Percentiles rank a stretch among this genome's conserved stretches.
phyloP scores from a whole-genome alignment of 2,329 filamentous ascomycete genomes.

The Eutypella sp. region DNA sequence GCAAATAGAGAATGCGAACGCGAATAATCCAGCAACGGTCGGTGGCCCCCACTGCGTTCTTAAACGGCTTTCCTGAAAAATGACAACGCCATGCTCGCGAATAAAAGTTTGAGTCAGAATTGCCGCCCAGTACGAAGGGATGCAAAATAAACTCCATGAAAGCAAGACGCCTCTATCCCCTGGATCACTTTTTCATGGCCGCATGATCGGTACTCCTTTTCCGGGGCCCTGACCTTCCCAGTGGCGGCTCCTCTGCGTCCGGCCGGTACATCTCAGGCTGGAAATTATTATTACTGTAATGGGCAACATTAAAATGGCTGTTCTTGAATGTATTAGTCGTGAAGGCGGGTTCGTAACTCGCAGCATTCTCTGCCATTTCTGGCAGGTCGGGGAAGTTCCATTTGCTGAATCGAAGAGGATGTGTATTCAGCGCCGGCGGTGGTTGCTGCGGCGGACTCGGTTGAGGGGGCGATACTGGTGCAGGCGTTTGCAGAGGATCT shows the following conservation, averaged over 20 bases:
- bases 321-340: slow-evolving; percentile 60
- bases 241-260: slow-evolving; percentile 31
- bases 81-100: slow-evolving; percentile 15
- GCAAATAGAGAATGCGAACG: no score
- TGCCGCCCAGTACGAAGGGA: slow-evolving; percentile 17
- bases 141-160: slow-evolving; percentile 13
- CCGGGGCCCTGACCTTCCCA: slow-evolving; percentile 18
- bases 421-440: slow-evolving; percentile 24
- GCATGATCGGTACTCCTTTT: slow-evolving; percentile 27
- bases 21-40: no score
- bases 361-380: slow-evolving; percentile 30
- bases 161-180: slow-evolving; percentile 21
- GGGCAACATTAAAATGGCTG: slow-evolving; percentile 61
- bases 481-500: slow-evolving; percentile 19
- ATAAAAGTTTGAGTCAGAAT: not conserved
- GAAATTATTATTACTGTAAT: slow-evolving; percentile 61
- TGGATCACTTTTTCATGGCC: slow-evolving; percentile 26
- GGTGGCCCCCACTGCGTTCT: no score
- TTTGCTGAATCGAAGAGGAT: slow-evolving; percentile 49
- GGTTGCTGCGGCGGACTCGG: slow-evolving; percentile 24
- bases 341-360: slow-evolving; percentile 39
- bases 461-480: slow-evolving; percentile 28
- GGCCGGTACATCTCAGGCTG: slow-evolving; percentile 50
- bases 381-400: slow-evolving; percentile 41
- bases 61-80: slow-evolving; percentile 13